A percentile compares a stretch with the other conserved stretches of the same genome.
phyloP scores from a whole-genome alignment of 2,329 filamentous ascomycete genomes.

The Albophoma yamanashiensis region DNA sequence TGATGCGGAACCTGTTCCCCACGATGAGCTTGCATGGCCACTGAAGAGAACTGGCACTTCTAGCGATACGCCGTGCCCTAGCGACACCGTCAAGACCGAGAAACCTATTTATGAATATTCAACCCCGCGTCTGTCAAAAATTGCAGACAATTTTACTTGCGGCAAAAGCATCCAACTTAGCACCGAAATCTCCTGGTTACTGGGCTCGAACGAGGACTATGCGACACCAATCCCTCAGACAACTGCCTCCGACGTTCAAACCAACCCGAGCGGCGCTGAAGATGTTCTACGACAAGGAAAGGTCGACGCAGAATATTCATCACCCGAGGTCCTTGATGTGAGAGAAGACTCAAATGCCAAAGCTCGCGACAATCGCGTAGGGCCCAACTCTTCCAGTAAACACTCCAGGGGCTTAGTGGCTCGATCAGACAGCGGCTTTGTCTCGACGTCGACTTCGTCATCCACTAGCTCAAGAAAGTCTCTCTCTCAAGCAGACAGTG shows the following conservation, averaged over 20 bases:
- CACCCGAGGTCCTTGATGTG: slow-evolving; percentile 25
- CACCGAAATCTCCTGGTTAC: neutral
- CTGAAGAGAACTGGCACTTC: neutral
- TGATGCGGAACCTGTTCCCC: neutral
- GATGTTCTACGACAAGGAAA: neutral
- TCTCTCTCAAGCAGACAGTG: slow-evolving; percentile 48
- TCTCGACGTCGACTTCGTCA: slow-evolving; percentile 34
- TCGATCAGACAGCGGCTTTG: slow-evolving; percentile 37
- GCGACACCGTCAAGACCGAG: neutral
- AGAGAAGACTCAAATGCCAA: slow-evolving; percentile 34
- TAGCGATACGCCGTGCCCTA: neutral
- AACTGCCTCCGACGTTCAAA: neutral
- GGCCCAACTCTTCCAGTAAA: slow-evolving; percentile 1
- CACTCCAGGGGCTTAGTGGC: slow-evolving; percentile 9
- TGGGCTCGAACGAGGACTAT: neutral
- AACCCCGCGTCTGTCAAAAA: neutral
- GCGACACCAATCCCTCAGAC: no score
- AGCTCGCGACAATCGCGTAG: slow-evolving; percentile 9
- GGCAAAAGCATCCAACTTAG: neutral
- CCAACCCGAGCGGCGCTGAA: neutral
- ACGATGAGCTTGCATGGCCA: neutral
- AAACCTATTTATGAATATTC: neutral
- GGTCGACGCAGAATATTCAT: slow-evolving; percentile 13
- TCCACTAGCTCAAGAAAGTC: slow-evolving; percentile 30
- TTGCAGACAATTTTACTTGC: neutral